Evolutionary conservation across 306 rosid genomes (phyloP).

Genomic region (Prunus mira): DNA sequence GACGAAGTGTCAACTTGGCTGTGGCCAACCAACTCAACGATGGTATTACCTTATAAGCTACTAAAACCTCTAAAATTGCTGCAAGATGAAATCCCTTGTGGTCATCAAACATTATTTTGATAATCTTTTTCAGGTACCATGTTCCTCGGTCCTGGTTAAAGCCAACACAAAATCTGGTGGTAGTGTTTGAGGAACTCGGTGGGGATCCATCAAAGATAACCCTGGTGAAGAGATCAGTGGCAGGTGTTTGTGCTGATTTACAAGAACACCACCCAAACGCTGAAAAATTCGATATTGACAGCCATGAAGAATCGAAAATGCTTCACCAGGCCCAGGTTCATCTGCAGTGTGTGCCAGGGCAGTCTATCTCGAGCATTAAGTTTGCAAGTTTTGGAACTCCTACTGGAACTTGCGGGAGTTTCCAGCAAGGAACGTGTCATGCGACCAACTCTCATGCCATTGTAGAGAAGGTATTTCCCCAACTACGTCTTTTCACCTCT

Average conservation of each 20-base stretch:
- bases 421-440: slow-evolving; percentile 40
- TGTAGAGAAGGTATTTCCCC: slow-evolving; percentile 32
- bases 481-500: neutral
- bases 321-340: slow-evolving; percentile 22
- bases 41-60: slow-evolving; percentile 45
- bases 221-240: slow-evolving; percentile 50
- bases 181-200: slow-evolving; percentile 89
- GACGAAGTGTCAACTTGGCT: slow-evolving; percentile 61
- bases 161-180: slow-evolving; percentile 70
- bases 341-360: slow-evolving; percentile 35
- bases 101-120: slow-evolving; percentile 5
- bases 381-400: slow-evolving; percentile 47
- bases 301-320: slow-evolving; percentile 20
- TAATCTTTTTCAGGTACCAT: slow-evolving; percentile 66
- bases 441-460: slow-evolving; percentile 32
- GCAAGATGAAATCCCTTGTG: neutral
- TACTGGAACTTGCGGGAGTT: slow-evolving; percentile 34
- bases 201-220: slow-evolving; percentile 79
- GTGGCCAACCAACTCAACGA: slow-evolving; percentile 89
- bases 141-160: slow-evolving; percentile 96
- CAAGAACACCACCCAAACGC: slow-evolving; percentile 28
- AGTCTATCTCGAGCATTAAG: slow-evolving; percentile 33
- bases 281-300: slow-evolving; percentile 15
- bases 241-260: slow-evolving; percentile 35
- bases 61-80: neutral